Evolutionary conservation across 176 grass and related monocot genomes (phyloP).

Genomic region (Eragrostis nindensis): DNA sequence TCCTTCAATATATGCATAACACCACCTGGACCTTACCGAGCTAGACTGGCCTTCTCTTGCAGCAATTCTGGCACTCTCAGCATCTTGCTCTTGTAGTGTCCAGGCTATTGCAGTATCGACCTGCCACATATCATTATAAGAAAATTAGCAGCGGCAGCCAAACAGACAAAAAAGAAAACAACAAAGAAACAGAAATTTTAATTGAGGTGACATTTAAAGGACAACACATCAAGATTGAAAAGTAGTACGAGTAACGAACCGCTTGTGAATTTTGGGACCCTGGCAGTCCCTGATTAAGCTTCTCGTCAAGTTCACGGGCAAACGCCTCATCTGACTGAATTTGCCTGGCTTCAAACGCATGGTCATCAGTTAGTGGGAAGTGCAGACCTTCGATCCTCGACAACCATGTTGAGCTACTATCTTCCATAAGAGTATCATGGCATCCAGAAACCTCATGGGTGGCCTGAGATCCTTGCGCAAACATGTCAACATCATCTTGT

Average conservation of each 20-base stretch:
- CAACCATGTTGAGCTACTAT: slow-evolving; percentile 30
- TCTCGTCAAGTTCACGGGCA: slow-evolving; percentile 69
- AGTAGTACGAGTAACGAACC: slow-evolving; percentile 52
- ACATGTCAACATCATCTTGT: not conserved
- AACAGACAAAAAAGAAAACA: not conserved
- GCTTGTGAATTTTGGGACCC: slow-evolving; percentile 47
- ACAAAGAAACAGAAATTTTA: not conserved
- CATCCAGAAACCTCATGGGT: not conserved
- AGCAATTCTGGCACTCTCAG: slow-evolving; percentile 41
- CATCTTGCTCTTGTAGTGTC: slow-evolving; percentile 65
- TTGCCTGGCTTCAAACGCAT: slow-evolving; percentile 52
- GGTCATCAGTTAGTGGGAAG: slow-evolving; percentile 49
- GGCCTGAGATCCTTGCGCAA: slow-evolving; percentile 12
- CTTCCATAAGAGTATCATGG: slow-evolving; percentile 32
- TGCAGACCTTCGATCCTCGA: slow-evolving; percentile 48
- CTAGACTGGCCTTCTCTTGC: slow-evolving; percentile 51
- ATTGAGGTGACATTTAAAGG: slow-evolving; percentile 10
- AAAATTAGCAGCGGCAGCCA: not conserved
- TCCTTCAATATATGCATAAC: slow-evolving; percentile 5
- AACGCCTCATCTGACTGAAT: slow-evolving; percentile 75
- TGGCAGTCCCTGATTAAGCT: slow-evolving; percentile 62
- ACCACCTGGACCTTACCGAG: slow-evolving; percentile 42
- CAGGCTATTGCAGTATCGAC: slow-evolving; percentile 66
- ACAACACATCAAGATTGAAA: slow-evolving; percentile 30
- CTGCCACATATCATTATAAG: slow-evolving; percentile 51